Percentiles rank a stretch among this genome's conserved stretches.
Conservation (phyloP, 2,329 filamentous ascomycete genomes). For the Fusarium globosum region DNA sequence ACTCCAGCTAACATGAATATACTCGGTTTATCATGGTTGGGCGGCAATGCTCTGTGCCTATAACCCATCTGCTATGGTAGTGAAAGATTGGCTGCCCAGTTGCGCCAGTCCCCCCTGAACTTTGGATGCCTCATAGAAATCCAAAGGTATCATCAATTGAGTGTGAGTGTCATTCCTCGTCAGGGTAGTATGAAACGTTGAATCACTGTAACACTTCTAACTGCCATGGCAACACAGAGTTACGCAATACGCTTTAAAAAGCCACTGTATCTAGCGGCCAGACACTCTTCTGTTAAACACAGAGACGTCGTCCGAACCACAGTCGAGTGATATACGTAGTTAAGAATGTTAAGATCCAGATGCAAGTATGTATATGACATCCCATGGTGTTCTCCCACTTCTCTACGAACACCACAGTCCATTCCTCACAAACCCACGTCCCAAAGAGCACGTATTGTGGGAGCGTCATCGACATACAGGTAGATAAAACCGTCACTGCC, state of each 20-base stretch:
- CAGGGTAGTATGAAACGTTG: constrained; percentile 24
- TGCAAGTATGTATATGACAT: not conserved
- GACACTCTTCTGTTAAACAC: not conserved
- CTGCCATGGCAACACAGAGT: constrained; percentile 23
- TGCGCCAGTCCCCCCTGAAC: not conserved
- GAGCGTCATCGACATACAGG: not conserved
- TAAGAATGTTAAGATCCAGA: not conserved
- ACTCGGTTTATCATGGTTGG: not conserved
- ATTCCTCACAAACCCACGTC: not conserved
- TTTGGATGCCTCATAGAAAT: not conserved
- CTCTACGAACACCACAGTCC: too few relatives aligned
- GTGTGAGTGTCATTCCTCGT: not conserved
- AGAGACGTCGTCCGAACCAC: not conserved
- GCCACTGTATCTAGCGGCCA: constrained; percentile 1
- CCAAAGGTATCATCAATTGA: not conserved
- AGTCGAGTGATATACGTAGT: not conserved
- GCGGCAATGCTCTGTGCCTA: not conserved
- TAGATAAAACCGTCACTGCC: constrained; percentile 1
- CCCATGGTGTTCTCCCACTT: not conserved
- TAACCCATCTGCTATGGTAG: not conserved
- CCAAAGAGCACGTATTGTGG: not conserved
- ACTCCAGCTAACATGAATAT: not conserved
- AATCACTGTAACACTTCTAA: constrained; percentile 16
- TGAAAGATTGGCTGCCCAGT: not conserved
- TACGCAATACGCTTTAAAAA: not conserved